Evolutionary conservation across 768 basidiomycete species (phyloP), one percentile per base, ranked within the genome.

Genomic region (Macrolepiota dolichaula): DNA sequence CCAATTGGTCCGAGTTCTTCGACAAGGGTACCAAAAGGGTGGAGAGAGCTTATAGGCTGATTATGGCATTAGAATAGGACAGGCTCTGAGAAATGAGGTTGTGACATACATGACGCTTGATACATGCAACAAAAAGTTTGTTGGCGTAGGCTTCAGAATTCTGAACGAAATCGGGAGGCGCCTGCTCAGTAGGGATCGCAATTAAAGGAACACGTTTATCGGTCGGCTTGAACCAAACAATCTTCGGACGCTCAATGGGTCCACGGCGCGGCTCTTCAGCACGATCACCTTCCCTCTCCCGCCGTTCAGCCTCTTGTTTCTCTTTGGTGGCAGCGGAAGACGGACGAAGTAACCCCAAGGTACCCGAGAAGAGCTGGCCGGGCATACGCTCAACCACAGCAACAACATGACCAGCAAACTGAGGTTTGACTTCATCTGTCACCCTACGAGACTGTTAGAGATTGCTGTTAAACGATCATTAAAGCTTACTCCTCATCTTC

Each of bases 361-460:
- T 98, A 13, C 97, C 97, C 35, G 95, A 96, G 79, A 98, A 99
- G 52, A 98, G 85, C 70, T 99, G 97, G 3, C 96, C 96, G 7
- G 96, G 96, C 93, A 98, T 98, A 54, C 97, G 87, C 74, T 99
- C 97, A 40, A 99, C 96, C 62, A 99, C 97, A n/a, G 97, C 97
- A 15, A 99, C 97, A 64, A 99, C 96, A 73, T 99, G 97, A 4
- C 97, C 97, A 11, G 97, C 97, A 69, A 94, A 99, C 68, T 97
- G 94, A 29, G 97, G 97, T 76, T 97, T 98, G 66, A 96, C 87
- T 65, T 98, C 97, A 70, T 99, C 97, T 15, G 94, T 98, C 40
- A 98, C 96, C 71, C 92, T 94, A 64, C 15, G 54, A 44, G 22
- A 62, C 27, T 15, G 59, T 47, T 38, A 63, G 61, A 44, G 37